Evolutionary conservation across 1,139 yeast genomes (phyloP), one percentile per base, ranked within the genome.

Genomic region (Diutina ranongensis): DNA sequence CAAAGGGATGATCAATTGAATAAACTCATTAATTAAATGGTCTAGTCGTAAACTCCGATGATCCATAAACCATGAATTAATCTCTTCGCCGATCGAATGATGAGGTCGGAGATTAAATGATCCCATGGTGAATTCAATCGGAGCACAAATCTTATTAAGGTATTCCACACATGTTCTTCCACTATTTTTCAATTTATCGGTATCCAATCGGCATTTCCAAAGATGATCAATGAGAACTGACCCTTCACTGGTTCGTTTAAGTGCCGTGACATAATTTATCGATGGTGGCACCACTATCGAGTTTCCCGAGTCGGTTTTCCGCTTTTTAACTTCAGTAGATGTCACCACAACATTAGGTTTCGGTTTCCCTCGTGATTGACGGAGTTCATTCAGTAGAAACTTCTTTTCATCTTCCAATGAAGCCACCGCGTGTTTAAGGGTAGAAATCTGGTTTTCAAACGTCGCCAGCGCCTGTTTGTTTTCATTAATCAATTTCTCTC

Each of bases 401-500:
- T 77, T 76, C 62, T 78, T 77, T 54, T 85, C 94, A 54, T 82
- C 87, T 55, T 80, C 84, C 40, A 82, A 60, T 49, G 72, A 71
- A 51, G 71, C 77, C 2, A 83, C 65, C 22, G 71, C 65, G 34
- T 64, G 65, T 47, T 64, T 64, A 46, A 79, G 58, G 13, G 64
- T 60, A 18, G 57, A 58, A 4, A 78, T 57, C 51, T 74, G 76
- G 2, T 61, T 65, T 20, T 68, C 71, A 45, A 69, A 63, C 28
- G 64, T 64, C 27, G 58, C 55, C 46, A 66, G 56, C 12, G 60
- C 51, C 21, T 52, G 51, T 2, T 60, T 56, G 47, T 64, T 68
- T 2, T 66, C 57, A 4, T 62, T 62, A 44, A 65, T 63, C 44
- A 81, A 52, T 21, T 67, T 65, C 18, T 58, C 58, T n/a, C 72